Evolutionary conservation across 768 basidiomycete genomes (phyloP).

Genomic region (Lyophyllum semitale): DNA sequence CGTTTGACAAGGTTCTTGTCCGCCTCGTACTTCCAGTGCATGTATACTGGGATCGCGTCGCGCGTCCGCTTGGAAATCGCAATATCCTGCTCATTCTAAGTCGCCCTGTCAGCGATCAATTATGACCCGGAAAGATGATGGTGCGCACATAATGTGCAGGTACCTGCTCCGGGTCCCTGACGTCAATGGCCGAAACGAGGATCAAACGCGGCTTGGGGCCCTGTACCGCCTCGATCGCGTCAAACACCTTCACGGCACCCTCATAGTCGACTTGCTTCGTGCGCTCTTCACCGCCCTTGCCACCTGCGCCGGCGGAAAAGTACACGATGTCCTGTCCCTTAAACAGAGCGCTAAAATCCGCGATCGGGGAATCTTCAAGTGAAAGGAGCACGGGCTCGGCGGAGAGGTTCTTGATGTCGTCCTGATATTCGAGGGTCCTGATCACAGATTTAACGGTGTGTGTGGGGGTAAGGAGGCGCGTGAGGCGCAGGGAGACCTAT

Average conservation of each 20-base stretch:
- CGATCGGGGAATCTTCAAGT: slow-evolving; percentile 50
- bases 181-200: slow-evolving; percentile 60
- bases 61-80: slow-evolving; percentile 41
- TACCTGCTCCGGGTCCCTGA: slow-evolving; percentile 48
- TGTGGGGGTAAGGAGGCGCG: slow-evolving; percentile 44
- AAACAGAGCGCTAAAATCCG: slow-evolving; percentile 50
- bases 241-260: slow-evolving; percentile 69
- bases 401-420: slow-evolving; percentile 44
- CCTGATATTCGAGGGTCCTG: slow-evolving; percentile 44
- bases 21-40: slow-evolving; percentile 53
- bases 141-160: slow-evolving; percentile 53
- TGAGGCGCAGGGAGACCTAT: slow-evolving; percentile 50
- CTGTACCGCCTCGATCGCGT: slow-evolving; percentile 58
- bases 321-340: slow-evolving; percentile 43
- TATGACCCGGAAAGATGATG: not conserved
- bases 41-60: slow-evolving; percentile 44
- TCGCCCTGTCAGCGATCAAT: not conserved
- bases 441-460: slow-evolving; percentile 59
- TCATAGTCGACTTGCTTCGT: slow-evolving; percentile 62
- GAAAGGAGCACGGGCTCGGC: slow-evolving; percentile 56
- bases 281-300: slow-evolving; percentile 55
- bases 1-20: slow-evolving; percentile 50
- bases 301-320: slow-evolving; percentile 55
- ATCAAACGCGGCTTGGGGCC: slow-evolving; percentile 54
- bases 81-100: slow-evolving; percentile 49